Percentiles rank a stretch among this genome's conserved stretches.
These are phyloP conservation scores for Globisporangium paroecandrum DNA, from an alignment of 352 stramenopile genomes.

Conservation along the genomic window DNA sequence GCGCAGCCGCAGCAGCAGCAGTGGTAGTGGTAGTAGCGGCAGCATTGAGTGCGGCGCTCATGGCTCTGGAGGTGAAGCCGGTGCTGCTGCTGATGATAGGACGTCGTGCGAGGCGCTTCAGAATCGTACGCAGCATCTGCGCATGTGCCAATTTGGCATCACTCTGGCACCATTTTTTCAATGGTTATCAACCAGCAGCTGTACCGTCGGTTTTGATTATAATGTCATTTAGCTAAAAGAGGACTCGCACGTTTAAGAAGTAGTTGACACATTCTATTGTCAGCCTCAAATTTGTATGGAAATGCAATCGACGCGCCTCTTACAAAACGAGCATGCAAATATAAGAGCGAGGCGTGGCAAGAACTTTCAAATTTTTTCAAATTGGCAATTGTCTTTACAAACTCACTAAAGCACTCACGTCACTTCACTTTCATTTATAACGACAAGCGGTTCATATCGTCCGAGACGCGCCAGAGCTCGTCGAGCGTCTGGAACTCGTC, in stretches of 20 bases:
- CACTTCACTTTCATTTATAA: constrained; percentile 33
- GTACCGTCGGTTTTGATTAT: not conserved
- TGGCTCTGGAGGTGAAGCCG: not conserved
- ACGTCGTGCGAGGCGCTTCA: not conserved
- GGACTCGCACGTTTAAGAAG: no score
- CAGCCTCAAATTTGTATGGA: not conserved
- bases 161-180: not conserved
- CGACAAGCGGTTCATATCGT: constrained; percentile 80
- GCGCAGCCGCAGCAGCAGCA: not conserved
- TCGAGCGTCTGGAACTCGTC: constrained; percentile 81
- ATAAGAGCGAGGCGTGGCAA: not conserved
- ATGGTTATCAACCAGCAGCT: not conserved
- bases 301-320: not conserved
- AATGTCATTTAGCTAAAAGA: not conserved
- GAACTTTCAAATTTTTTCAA: not conserved
- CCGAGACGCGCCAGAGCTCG: constrained; percentile 81
- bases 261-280: not conserved
- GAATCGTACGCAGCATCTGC: not conserved
- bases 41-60: not conserved
- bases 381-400: constrained; percentile 5
- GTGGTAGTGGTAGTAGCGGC: not conserved
- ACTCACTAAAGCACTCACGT: not conserved
- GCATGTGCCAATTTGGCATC: not conserved
- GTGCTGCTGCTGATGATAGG: not conserved
- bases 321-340: not conserved